Evolutionary conservation across 1,284 basidiomycete species (phyloP), one percentile per base, ranked within the genome.

Genomic region (Bjerkandera adusta): DNA sequence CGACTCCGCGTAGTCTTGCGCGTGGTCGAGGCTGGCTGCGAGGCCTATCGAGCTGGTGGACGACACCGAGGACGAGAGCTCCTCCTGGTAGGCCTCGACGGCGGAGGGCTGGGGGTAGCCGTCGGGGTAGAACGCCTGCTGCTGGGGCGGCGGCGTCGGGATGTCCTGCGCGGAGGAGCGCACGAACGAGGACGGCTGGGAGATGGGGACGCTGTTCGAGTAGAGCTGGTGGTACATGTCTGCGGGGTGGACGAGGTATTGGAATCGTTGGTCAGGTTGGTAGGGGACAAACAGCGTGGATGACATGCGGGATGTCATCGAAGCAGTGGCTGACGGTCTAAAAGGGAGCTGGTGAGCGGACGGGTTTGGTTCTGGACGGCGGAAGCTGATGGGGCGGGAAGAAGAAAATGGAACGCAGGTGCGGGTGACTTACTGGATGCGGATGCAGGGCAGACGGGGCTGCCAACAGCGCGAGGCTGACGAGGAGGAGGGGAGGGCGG

Each of bases 121-220:
- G 15, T 13, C 15, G 24, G 22, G 26, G 21, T 48, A 49, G 36
- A 24, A n/a, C n/a, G n/a, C n/a, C n/a, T n/a, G 45, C 18, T 30
- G 33, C 15, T 32, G 34, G 35, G 44, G 35, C 12, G 27, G 35
- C n/a, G 36, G 34, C n/a, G 41, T 22, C 12, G 8, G 48, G 13
- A 29, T 25, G 13, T 35, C 22, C 49, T 47, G 49, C 10, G 49
- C 49, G 11, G 45, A 47, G 20, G 49, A 51, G 13, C 45, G 39
- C 12, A 43, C 5, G 35, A 34, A 44, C 11, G 39, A 48, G 16
- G 45, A 47, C 21, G 34, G 40, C 24, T 46, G 49, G 11, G 25
- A 16, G 26, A 39, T 36, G 4, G 27, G 8, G 4, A 32, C 18
- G 34, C 16, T 47, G 36, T 24, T 16, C 7, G 40, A 27, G 30